A percentile compares a stretch with the other conserved stretches of the same genome.
Evolutionary conservation across 805 yeast species (phyloP).

Genomic region (Hanseniaspora lachancei): DNA sequence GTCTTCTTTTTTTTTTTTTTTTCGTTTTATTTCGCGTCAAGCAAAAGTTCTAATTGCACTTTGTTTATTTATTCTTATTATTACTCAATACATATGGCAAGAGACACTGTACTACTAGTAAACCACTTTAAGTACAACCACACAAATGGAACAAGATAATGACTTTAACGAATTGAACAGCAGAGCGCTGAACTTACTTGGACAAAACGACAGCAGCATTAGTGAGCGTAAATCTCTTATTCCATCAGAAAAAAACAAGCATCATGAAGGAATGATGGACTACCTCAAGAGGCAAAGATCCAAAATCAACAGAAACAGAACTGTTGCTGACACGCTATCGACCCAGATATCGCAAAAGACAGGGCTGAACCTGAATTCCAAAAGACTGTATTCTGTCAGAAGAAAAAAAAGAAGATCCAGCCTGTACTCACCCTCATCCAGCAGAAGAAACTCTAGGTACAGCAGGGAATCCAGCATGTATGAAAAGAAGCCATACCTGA

Average conservation of each 20-base stretch:
- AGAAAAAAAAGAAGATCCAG: neutral
- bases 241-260: neutral
- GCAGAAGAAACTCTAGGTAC: conserved; percentile 14
- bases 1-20: too few relatives aligned
- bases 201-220: neutral
- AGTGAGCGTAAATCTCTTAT: neutral
- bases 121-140: neutral
- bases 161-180: neutral
- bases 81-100: too few relatives aligned
- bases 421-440: neutral
- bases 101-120: too few relatives aligned
- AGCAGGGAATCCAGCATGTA: conserved; percentile 27
- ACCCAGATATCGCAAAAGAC: conserved; percentile 4
- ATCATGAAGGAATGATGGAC: conserved; percentile 7
- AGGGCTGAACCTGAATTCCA: conserved; percentile 6
- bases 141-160: conserved; percentile 1
- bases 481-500: conserved; percentile 33
- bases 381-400: neutral
- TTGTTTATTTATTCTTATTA: too few relatives aligned
- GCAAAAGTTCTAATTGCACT: too few relatives aligned
- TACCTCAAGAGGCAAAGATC: conserved; percentile 3
- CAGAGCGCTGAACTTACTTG: conserved; percentile 1
- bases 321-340: neutral
- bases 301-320: conserved; percentile 3
- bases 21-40: too few relatives aligned